These are phyloP conservation scores for Tuber microsphaerosporum DNA, from an alignment of 495 filamentous ascomycete genomes.

Conservation along the genomic window DNA sequence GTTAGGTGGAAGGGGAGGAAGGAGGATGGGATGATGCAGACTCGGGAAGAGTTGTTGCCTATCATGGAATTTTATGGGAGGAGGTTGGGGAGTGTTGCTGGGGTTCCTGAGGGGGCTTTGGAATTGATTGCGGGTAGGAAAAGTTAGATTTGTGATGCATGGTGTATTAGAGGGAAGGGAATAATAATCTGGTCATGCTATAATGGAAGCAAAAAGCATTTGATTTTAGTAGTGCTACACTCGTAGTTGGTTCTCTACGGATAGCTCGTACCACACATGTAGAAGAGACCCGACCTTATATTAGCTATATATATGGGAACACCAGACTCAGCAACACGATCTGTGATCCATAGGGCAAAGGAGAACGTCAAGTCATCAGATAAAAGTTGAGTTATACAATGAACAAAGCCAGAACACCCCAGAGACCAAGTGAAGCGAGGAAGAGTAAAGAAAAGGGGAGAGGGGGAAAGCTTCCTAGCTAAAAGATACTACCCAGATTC, in stretches of 20 bases:
- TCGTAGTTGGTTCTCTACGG: not conserved
- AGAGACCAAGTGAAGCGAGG: slow-evolving; percentile 1
- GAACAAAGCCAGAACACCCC: not conserved
- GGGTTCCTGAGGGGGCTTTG: slow-evolving; percentile 37
- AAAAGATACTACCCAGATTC: not conserved
- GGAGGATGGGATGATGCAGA: slow-evolving; percentile 77
- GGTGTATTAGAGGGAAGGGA: not conserved
- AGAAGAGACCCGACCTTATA: not conserved
- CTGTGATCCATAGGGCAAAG: not conserved
- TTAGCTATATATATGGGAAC: slow-evolving; percentile 3
- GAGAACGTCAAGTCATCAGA: not conserved
- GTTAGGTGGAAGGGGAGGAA: slow-evolving; percentile 60
- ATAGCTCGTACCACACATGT: not conserved
- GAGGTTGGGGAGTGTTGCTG: slow-evolving; percentile 53
- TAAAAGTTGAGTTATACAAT: not conserved
- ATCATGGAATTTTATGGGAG: slow-evolving; percentile 89
- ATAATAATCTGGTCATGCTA: not conserved
- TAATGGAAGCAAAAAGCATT: not conserved
- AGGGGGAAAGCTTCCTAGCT: not conserved
- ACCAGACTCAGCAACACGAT: not conserved
- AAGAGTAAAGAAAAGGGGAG: not conserved
- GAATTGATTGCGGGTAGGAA: slow-evolving; percentile 15
- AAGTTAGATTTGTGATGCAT: not conserved
- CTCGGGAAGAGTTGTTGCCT: slow-evolving; percentile 78
- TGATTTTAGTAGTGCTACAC: not conserved